phyloP scores from a whole-genome alignment of 1,139 yeast species.

The Zygoascus hellenicus region DNA sequence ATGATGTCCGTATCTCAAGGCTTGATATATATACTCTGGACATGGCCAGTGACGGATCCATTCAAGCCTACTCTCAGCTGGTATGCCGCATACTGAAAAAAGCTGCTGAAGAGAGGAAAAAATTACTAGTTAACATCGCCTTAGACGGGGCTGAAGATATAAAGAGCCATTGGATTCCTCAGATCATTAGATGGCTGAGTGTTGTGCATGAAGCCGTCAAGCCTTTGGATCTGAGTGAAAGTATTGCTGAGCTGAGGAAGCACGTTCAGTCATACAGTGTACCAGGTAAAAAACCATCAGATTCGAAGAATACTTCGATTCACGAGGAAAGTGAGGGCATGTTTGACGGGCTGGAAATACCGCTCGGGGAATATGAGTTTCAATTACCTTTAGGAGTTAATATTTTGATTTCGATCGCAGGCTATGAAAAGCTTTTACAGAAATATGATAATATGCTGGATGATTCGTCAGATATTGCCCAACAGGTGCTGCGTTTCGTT shows the following conservation, averaged over 20 bases:
- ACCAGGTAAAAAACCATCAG: conserved; percentile 6
- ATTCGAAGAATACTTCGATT: conserved; percentile 22
- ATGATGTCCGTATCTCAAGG: conserved; percentile 29
- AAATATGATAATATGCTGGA: conserved; percentile 19
- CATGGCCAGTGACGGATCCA: conserved; percentile 6
- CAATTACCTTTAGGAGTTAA: conserved; percentile 33
- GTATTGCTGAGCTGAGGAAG: conserved; percentile 14
- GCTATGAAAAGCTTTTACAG: conserved; percentile 19
- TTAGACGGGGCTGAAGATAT: conserved; percentile 25
- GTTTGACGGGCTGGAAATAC: conserved; percentile 23
- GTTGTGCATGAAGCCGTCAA: conserved; percentile 15
- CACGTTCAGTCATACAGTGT: conserved; percentile 21
- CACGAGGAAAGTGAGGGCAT: conserved; percentile 8
- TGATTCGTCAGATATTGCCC: conserved; percentile 40
- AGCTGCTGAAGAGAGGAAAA: conserved; percentile 6
- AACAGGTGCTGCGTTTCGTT: conserved; percentile 50
- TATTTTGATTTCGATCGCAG: conserved; percentile 27
- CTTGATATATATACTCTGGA: conserved; percentile 32
- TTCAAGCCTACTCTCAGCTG: conserved; percentile 5
- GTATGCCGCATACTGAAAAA: conserved; percentile 9
- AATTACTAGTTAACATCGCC: conserved; percentile 18
- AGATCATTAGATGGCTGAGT: conserved; percentile 22
- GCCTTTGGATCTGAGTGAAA: conserved; percentile 12
- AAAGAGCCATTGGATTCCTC: conserved; percentile 20
- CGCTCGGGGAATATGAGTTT: conserved; percentile 32